Conservation (phyloP, 2,329 filamentous ascomycete species). For the Dothistroma septosporum region DNA sequence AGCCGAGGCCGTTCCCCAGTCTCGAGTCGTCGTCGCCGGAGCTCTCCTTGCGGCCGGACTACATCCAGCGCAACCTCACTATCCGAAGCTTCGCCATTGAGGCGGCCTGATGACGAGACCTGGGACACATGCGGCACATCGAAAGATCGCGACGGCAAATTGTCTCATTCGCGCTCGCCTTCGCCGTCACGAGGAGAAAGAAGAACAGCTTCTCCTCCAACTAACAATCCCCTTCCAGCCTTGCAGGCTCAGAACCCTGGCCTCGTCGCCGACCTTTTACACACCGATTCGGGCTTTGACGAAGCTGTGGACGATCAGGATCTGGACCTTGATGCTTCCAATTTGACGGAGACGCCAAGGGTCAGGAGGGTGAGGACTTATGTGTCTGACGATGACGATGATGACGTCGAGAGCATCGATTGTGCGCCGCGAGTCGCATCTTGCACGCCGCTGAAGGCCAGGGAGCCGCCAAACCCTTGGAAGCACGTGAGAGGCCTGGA, state of each 20-base stretch:
- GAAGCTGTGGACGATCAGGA: conserved; percentile 45
- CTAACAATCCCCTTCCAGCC: conserved; percentile 8
- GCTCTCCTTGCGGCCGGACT: conserved; percentile 34
- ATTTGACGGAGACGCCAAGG: conserved; percentile 7
- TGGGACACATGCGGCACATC: not conserved
- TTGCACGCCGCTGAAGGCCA: not conserved
- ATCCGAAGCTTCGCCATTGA: conserved; percentile 12
- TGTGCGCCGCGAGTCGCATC: not conserved
- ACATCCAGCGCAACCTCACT: conserved; percentile 30
- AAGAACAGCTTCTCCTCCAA: not conserved
- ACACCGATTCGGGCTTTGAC: conserved; percentile 39
- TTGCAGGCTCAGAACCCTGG: not conserved
- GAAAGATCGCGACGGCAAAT: too few species aligned
- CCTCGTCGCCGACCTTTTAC: conserved; percentile 17
- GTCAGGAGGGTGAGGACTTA: conserved; percentile 3
- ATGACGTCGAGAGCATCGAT: not conserved
- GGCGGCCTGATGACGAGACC: not conserved
- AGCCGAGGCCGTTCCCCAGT: conserved; percentile 33
- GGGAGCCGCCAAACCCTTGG: not conserved
- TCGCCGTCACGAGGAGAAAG: not conserved
- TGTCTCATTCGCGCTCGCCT: not conserved
- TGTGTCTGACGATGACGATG: conserved; percentile 9
- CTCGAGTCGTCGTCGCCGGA: conserved; percentile 31
- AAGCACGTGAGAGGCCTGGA: not conserved
- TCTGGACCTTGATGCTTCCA: conserved; percentile 8